Base-by-base conservation (phyloP, 768 basidiomycete species). In the Hypholoma fasciculare region DNA sequence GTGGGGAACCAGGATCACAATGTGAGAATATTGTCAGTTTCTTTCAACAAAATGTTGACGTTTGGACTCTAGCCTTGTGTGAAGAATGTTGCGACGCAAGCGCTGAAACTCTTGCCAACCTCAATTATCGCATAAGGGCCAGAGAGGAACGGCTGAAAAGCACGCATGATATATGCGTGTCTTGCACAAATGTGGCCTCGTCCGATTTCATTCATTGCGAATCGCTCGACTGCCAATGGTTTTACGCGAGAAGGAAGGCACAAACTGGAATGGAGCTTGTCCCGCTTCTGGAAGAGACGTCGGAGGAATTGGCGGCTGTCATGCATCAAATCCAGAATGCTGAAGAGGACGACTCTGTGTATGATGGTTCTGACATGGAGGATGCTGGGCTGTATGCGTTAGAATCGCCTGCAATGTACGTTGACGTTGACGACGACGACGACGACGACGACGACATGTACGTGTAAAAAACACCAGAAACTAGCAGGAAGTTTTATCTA, bases 211-310 rank as follows among this genome's bases (percentile, higher is more conserved):
- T 87, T 47, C 70, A 81, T 36, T 98, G 96, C 72, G 86, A 90
- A 65, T 93, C 92, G 7, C 74, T 92, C 47, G 94, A 97, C 67
- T 98, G 96, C 68, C 82, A 88, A 0, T 89, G 92, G 85, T 71
- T 94, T 36, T 97, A 85, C 63, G 82, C 87, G 30, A 78, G 92
- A 37, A 83, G 81, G 59, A 87, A 84, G 63, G 76, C 80, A 5
- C 85, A 88, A 50, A 68, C 68, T 23, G 74, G 73, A 53, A 63
- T 74, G 46, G 74, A 75, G 37, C 71, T 75, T 54, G 61, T 77
- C 26, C 69, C 65, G 13, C 61, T 71, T n/a, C 67, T 77, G 38
- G 55, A 69, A 48, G 71, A 73, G 37, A 53, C 77, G 16, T 61
- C 72, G 16, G 67, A 74, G 40, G 76, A 76, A 39, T 57, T 82